These are phyloP conservation scores for Venturia pyrina DNA, from an alignment of 2,329 filamentous ascomycete genomes.

Conservation along the genomic window DNA sequence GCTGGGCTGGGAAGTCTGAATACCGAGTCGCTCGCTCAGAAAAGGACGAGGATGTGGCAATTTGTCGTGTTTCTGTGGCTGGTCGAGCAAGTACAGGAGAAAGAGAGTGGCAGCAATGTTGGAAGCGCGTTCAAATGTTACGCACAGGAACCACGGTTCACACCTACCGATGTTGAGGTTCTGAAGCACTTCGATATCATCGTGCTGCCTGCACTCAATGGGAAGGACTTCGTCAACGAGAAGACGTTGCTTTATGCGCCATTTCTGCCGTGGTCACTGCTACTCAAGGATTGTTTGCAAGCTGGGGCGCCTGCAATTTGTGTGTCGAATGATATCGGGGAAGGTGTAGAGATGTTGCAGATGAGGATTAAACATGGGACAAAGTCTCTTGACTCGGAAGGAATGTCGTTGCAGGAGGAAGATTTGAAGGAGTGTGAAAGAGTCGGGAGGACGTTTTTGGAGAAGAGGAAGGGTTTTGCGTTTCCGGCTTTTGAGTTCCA, in stretches of 20 bases:
- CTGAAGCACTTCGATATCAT: constrained; percentile 8
- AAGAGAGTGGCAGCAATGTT: not conserved
- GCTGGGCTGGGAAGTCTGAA: constrained; percentile 1
- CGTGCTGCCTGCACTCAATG: not conserved
- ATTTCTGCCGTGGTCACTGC: constrained; percentile 11
- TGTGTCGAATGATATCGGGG: constrained; percentile 3
- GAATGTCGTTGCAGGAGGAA: not conserved
- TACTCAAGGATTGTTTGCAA: constrained; percentile 8
- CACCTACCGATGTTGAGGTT: constrained; percentile 2
- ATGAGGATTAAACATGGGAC: not conserved
- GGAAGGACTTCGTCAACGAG: not conserved
- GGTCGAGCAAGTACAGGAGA: not conserved
- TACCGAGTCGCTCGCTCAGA: not conserved
- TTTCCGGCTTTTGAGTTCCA: constrained; percentile 5
- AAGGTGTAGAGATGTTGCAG: constrained; percentile 3
- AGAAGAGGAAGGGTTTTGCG: not conserved
- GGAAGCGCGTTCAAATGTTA: not conserved
- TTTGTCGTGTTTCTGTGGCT: constrained; percentile 7
- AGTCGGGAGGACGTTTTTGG: constrained; percentile 5
- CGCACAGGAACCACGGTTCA: constrained; percentile 12
- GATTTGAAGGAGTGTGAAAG: constrained; percentile 5
- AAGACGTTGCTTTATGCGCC: constrained; percentile 11
- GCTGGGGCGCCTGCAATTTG: not conserved
- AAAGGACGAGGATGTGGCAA: constrained; percentile 9
- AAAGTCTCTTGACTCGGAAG: not conserved